A percentile compares a stretch with the other conserved stretches of the same genome.
Conservation (phyloP, 169 alveolate genomes). For the Plasmodium ovale region DNA sequence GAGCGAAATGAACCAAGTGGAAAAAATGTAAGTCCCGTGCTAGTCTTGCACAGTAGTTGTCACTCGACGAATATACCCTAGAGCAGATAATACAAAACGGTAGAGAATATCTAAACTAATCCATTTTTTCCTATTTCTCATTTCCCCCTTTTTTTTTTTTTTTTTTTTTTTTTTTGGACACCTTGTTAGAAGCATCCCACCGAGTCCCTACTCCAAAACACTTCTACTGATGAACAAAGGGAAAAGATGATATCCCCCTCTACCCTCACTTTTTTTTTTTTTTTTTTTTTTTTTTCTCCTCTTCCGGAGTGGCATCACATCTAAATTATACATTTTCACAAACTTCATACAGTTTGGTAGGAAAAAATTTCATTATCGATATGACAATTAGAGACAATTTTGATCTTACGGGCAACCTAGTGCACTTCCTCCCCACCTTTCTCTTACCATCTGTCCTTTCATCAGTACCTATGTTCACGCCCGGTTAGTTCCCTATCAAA, state of each 20-base stretch:
- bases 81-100: no score
- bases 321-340: no score
- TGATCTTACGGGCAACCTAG: no score
- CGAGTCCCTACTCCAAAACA: constrained; percentile 48
- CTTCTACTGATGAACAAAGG: constrained; percentile 25
- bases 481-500: constrained; percentile 58
- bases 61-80: no score
- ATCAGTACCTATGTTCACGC: constrained; percentile 61
- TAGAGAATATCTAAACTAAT: background rate
- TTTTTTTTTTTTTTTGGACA: background rate
- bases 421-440: no score
- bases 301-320: background rate
- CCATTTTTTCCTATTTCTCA: background rate
- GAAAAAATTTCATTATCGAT: no score
- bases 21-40: constrained; percentile 69
- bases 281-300: background rate
- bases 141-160: background rate
- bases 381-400: no score
- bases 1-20: constrained; percentile 69
- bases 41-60: no score
- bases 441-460: background rate
- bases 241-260: background rate
- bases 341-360: no score
- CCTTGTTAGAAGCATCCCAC: constrained; percentile 42
- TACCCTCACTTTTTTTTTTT: background rate